Conservation (phyloP, 1,284 basidiomycete genomes). For the Rhodotorula sp. region DNA sequence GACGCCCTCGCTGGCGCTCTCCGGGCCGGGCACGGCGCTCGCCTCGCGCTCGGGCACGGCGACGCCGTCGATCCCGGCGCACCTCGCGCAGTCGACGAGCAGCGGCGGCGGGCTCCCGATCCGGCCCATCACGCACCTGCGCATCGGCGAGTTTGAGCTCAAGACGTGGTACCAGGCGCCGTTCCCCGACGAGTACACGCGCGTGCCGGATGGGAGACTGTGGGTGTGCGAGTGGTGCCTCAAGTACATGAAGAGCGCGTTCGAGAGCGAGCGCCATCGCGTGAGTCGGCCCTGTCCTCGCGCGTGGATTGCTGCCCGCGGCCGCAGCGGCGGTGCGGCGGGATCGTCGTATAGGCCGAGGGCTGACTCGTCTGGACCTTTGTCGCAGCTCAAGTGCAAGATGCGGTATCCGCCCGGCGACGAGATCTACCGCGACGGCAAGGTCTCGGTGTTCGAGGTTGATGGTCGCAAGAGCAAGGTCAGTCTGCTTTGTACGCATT, state of each 20-base stretch:
- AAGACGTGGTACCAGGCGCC: slow-evolving; percentile 99
- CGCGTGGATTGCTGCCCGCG: not conserved
- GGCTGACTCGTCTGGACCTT: slow-evolving; percentile 4
- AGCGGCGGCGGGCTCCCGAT: slow-evolving; percentile 7
- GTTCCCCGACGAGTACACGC: slow-evolving; percentile 95
- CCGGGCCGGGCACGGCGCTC: slow-evolving; percentile 16
- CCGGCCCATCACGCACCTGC: slow-evolving; percentile 57
- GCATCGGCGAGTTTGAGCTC: slow-evolving; percentile 91
- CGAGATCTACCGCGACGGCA: slow-evolving; percentile 92
- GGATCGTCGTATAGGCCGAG: not conserved
- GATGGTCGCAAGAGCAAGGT: slow-evolving; percentile 98
- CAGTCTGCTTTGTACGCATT: slow-evolving; percentile 9
- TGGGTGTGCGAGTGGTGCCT: slow-evolving; percentile 99
- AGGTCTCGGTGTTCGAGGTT: slow-evolving; percentile 92
- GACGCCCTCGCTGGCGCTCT: not conserved
- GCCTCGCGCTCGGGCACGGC: not conserved
- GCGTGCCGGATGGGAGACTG: slow-evolving; percentile 85
- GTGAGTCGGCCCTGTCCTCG: slow-evolving; percentile 56
- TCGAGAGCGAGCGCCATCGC: slow-evolving; percentile 81
- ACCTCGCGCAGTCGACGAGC: not conserved
- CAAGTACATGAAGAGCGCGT: slow-evolving; percentile 97
- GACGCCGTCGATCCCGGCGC: not conserved
- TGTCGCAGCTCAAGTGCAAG: slow-evolving; percentile 86
- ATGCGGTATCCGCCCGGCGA: slow-evolving; percentile 93
- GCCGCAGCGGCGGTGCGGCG: not conserved